Base-by-base conservation (phyloP, 2,329 filamentous ascomycete genomes). In the Xylariaceae sp. region DNA sequence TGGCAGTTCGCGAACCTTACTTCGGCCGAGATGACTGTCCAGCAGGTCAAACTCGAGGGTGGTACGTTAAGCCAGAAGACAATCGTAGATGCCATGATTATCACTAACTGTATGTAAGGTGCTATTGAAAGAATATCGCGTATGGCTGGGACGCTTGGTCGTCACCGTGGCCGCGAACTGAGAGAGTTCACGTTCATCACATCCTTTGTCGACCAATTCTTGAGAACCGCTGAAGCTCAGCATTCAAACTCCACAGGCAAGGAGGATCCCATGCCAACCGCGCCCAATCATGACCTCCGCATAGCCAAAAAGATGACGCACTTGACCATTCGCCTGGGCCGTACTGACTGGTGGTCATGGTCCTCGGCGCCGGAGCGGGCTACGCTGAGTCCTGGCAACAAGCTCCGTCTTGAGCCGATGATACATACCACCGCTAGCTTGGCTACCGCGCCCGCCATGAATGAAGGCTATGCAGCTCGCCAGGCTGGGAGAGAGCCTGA, bases 311-410 rank as follows among this genome's bases (percentile, higher is more conserved):
- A 41, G 33, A 43, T 59, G 28, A 59, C 50, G 8, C 45, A 49
- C 30, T 42, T 60, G 18, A 54, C 47, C 16, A 34, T 60, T 16
- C 52, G 54, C 16, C 47, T 59, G 49, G 43, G 43, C 3, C 52
- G 50, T 12, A 56, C 49, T 9, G 53, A 60, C 19, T 60, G 55
- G 56, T 57, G 52, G 55, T 34, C 50, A 55, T 57, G 52, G 55
- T 34, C 50, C 3, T 60, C 51, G 55, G 43, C 40, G 3, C 45
- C 41, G 2, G 9, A 4, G 2, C 53, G 53, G 3, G 38, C 43
- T 8, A 32, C 42, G 2, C n/a, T n/a, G 44, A 41, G 4, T 9
- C 41, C 40, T 17, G 45, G 39, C 13, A 38, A 50, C 12, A 44
- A 43, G 6, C 42, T 57, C 6, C 52, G 56, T 9, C 40, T 60